These are phyloP conservation scores for Cerrena zonata DNA, from an alignment of 1,284 basidiomycete species.

Conservation along the genomic window DNA sequence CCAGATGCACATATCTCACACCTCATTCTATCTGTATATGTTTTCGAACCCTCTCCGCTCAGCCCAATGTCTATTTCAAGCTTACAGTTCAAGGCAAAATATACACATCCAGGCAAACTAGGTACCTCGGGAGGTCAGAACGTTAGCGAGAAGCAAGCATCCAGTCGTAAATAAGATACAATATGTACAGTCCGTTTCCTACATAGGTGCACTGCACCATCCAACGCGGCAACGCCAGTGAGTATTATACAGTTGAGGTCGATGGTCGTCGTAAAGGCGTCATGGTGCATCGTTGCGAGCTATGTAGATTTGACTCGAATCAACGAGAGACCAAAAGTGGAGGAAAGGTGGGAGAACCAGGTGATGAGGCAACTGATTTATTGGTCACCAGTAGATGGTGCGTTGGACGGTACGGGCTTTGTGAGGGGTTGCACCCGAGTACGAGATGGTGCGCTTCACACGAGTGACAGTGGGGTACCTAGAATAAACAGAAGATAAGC, in stretches of 20 bases:
- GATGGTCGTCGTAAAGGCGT: not conserved
- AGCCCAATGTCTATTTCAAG: not conserved
- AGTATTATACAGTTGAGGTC: not conserved
- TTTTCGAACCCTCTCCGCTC: not conserved
- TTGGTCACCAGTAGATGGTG: slow-evolving; percentile 59
- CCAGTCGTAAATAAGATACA: not conserved
- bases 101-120: not conserved
- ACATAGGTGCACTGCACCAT: not conserved
- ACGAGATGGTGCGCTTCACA: slow-evolving; percentile 62
- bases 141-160: too few relatives aligned
- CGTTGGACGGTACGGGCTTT: slow-evolving; percentile 57
- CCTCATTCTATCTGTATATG: too few relatives aligned
- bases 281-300: not conserved
- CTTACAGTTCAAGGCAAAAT: not conserved
- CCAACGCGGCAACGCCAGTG: not conserved
- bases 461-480: slow-evolving; percentile 71
- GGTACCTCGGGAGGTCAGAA: too few relatives aligned
- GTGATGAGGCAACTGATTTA: not conserved
- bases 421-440: slow-evolving; percentile 39
- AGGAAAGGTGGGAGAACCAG: not conserved
- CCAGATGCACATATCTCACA: too few relatives aligned
- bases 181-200: not conserved
- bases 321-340: not conserved
- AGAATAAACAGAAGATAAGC: not conserved
- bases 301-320: not conserved